Evolutionary conservation across 1,284 basidiomycete genomes (phyloP).

Genomic region (Fomitiporia mediterranea): DNA sequence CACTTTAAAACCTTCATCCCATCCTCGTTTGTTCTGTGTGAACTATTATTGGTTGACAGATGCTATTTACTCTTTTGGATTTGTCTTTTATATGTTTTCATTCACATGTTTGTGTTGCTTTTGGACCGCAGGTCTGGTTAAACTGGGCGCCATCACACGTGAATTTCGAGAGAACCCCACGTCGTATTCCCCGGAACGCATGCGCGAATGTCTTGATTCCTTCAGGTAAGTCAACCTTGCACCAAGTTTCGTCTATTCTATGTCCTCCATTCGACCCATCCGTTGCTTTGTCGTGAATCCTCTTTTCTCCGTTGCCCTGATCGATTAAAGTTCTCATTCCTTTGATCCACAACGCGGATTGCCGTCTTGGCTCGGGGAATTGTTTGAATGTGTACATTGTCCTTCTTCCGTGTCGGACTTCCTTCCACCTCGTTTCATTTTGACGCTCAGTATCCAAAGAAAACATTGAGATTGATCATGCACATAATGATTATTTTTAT

Average conservation of each 20-base stretch:
- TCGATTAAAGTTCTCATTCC: not conserved
- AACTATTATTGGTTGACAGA: too few species aligned
- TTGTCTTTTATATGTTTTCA: too few species aligned
- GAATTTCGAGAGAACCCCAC: conserved; percentile 46
- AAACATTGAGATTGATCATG: not conserved
- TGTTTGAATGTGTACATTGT: too few species aligned
- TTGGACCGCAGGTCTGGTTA: conserved; percentile 45
- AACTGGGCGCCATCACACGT: conserved; percentile 42
- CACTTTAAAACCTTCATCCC: not conserved
- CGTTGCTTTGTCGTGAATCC: not conserved
- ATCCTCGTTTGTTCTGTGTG: not conserved
- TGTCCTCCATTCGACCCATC: not conserved
- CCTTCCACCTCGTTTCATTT: not conserved
- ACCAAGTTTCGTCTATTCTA: not conserved
- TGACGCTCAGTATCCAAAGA: too few species aligned
- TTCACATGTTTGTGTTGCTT: too few species aligned
- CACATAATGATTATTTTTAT: not conserved
- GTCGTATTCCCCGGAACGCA: conserved; percentile 51
- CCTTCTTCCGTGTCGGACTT: too few species aligned
- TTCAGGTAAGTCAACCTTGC: conserved; percentile 31
- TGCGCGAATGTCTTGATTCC: conserved; percentile 55
- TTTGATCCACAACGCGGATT: too few species aligned
- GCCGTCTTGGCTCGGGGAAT: too few species aligned
- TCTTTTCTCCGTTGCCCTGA: not conserved
- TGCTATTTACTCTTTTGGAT: too few species aligned